Evolutionary conservation across 345 rosid genomes (phyloP).

Genomic region (Lenwebbia sp.): DNA sequence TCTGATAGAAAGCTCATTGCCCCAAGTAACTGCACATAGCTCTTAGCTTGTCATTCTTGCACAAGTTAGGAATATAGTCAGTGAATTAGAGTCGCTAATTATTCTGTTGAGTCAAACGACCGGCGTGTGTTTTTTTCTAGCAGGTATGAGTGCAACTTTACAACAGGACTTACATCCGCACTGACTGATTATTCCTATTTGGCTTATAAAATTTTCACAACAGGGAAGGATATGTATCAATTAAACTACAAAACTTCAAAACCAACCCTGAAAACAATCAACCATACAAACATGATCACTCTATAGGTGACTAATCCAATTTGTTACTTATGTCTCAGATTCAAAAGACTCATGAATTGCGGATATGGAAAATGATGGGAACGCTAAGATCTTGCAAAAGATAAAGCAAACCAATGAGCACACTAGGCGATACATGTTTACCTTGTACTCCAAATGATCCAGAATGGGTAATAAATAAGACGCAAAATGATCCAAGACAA

Average conservation of each 20-base stretch:
- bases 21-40: neutral
- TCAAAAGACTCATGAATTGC: neutral
- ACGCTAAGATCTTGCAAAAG: neutral
- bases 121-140: neutral
- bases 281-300: neutral
- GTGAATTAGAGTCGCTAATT: neutral
- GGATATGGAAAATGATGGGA: neutral
- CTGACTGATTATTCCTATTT: neutral
- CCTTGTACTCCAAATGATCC: constrained; percentile 99
- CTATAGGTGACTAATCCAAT: neutral
- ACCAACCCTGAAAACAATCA: neutral
- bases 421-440: constrained; percentile 7
- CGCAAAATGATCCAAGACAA: constrained; percentile 85
- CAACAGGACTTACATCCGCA: neutral
- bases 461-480: constrained; percentile 87
- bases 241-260: neutral
- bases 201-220: neutral
- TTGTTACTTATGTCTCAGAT: neutral
- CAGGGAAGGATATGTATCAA: neutral
- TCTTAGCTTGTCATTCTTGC: neutral
- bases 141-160: neutral
- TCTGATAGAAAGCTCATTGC: neutral
- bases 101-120: neutral
- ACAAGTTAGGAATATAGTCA: neutral
- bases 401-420: neutral